A percentile compares a stretch with the other conserved stretches of the same genome.
These are phyloP conservation scores for Suillus brevipes DNA, from an alignment of 768 basidiomycete genomes.

Conservation along the genomic window DNA sequence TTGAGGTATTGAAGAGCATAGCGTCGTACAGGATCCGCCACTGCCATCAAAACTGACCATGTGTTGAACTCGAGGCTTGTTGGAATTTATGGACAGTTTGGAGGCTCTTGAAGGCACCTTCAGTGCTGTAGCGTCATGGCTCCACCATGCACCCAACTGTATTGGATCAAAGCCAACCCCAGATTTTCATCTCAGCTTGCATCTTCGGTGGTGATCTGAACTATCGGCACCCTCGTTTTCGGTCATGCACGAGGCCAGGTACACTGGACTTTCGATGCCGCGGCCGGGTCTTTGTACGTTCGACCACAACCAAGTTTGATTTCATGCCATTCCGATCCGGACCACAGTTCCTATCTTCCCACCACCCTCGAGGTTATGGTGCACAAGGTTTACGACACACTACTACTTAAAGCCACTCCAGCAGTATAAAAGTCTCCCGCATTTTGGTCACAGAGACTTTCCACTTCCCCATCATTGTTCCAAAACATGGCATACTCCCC, in stretches of 20 bases:
- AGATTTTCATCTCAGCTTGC: constrained; percentile 2
- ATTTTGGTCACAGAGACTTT: background rate
- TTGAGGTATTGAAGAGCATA: background rate
- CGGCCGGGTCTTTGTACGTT: constrained; percentile 10
- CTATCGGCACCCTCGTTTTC: background rate
- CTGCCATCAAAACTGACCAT: background rate
- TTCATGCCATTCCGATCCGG: constrained; percentile 12
- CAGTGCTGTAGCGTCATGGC: background rate
- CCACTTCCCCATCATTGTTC: constrained; percentile 11
- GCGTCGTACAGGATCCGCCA: background rate
- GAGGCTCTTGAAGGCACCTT: background rate
- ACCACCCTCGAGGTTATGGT: constrained; percentile 29
- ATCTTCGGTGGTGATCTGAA: background rate
- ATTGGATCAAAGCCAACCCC: background rate
- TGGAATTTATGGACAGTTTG: background rate
- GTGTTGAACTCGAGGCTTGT: background rate
- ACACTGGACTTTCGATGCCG: constrained; percentile 6
- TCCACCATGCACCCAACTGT: background rate
- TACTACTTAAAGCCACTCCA: constrained; percentile 11
- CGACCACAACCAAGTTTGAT: constrained; percentile 16
- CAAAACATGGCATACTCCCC: constrained; percentile 40
- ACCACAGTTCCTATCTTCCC: constrained; percentile 20
- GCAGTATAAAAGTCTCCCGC: constrained; percentile 23
- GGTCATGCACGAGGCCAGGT: constrained; percentile 5
- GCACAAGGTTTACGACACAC: constrained; percentile 14